Evolutionary conservation across 2,329 filamentous ascomycete species (phyloP).

Genomic region (Aspergillus hortae): DNA sequence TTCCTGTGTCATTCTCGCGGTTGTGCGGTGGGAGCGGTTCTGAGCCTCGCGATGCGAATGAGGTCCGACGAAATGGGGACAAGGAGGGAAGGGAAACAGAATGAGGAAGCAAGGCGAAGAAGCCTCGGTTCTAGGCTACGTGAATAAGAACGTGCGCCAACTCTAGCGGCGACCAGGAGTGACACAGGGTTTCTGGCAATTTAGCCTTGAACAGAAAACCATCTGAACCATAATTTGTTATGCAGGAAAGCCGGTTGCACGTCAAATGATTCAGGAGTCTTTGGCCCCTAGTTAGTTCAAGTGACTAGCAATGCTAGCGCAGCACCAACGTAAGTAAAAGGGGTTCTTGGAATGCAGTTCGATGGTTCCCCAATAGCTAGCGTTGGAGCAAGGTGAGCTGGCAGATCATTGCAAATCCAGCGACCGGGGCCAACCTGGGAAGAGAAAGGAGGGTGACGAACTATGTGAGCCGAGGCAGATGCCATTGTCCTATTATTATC

Average conservation of each 20-base stretch:
- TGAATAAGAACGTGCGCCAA: neutral
- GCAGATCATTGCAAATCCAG: neutral
- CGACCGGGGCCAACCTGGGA: neutral
- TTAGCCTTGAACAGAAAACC: neutral
- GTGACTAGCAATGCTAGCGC: neutral
- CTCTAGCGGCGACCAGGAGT: neutral
- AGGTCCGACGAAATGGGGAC: neutral
- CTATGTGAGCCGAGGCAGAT: neutral
- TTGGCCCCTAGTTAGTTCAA: neutral
- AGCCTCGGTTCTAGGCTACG: neutral
- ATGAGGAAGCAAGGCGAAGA: neutral
- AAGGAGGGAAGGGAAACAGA: neutral
- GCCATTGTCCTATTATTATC: neutral
- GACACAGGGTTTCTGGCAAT: neutral
- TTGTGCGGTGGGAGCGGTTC: slow-evolving; percentile 3
- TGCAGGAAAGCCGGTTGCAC: neutral
- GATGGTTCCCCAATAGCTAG: neutral
- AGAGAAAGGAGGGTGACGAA: neutral
- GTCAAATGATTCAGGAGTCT: neutral
- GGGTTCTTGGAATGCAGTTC: neutral
- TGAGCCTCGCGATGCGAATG: neutral
- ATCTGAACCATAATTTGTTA: neutral
- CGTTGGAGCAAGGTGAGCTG: neutral
- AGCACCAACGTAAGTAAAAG: neutral
- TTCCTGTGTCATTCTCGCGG: neutral